A percentile compares a stretch with the other conserved stretches of the same genome.
phyloP scores from a whole-genome alignment of 768 basidiomycete species.

The Tremella yokohamensis region DNA sequence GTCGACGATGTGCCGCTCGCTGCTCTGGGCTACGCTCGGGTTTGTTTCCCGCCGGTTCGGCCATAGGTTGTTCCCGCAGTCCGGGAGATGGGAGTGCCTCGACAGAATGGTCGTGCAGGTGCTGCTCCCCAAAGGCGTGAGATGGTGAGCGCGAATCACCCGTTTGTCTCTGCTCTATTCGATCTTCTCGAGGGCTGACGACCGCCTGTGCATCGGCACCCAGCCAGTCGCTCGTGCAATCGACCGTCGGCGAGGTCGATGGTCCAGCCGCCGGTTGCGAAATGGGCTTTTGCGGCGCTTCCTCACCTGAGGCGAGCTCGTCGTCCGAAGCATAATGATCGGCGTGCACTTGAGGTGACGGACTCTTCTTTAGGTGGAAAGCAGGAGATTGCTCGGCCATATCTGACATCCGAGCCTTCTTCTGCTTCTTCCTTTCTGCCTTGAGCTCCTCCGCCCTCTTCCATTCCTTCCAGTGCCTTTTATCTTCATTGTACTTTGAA shows the following conservation, averaged over 20 bases:
- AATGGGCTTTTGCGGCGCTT: too few species aligned
- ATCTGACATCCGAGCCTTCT: slow-evolving; percentile 15
- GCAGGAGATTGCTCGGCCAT: too few species aligned
- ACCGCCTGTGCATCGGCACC: background rate
- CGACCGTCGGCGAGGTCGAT: background rate
- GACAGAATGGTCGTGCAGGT: background rate
- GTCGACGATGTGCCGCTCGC: slow-evolving; percentile 26
- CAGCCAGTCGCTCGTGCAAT: background rate
- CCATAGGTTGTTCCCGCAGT: background rate
- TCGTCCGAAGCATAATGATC: too few species aligned
- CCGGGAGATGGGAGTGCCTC: background rate
- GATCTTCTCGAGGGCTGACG: background rate
- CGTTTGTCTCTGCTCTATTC: slow-evolving; percentile 2
- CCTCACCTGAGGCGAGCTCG: too few species aligned
- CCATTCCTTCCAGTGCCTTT: slow-evolving; percentile 37
- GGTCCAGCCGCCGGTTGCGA: too few species aligned
- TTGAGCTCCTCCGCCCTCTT: slow-evolving; percentile 25
- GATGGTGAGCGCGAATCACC: background rate
- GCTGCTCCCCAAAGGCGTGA: too few species aligned
- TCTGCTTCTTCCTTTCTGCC: slow-evolving; percentile 23
- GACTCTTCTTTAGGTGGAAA: too few species aligned
- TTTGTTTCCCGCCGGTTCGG: slow-evolving; percentile 9
- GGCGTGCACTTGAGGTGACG: too few species aligned
- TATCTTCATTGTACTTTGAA: slow-evolving; percentile 19
- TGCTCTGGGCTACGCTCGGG: slow-evolving; percentile 29